Base-by-base conservation (phyloP, 257 asterid species). In the Penstemon barbatus region DNA sequence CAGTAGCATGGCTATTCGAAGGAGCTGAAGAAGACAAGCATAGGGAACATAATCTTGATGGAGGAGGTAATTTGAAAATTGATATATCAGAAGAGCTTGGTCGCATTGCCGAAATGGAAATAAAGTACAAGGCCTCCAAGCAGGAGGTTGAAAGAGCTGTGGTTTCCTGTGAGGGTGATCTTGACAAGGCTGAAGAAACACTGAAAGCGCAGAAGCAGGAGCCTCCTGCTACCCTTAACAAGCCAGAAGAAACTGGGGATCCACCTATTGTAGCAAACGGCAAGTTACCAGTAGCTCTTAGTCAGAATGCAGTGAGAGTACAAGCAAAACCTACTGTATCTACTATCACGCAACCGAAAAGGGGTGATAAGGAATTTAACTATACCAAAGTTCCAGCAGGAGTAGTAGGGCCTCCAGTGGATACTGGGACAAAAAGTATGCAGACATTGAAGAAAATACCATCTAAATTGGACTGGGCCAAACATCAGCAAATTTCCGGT, bases 131-230 rank as follows among this genome's bases (percentile, higher is more conserved):
- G 82, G 87, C 93, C 61, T 86, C 96, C 57, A 88, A 80, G 80
- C 99, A 90, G 83, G 99, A 93, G 66, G 96, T 90, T 46, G 91
- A 93, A 81, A 84, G 96, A 77, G 94, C 88, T 63, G 71, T 93
- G 66, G 97, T 93, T 49, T 69, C 92, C 54, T 86, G 86, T 12
- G 97, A 93, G 78, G 99, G 99, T 19, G 95, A 93, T 70, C 90
- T 93, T 41, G 92, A 83, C 12, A 85, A 79, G 81, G 96, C 99
- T 46, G 96, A 90, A 79, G 97, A 90, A 50, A 75, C 77, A 53
- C 63, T 93, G 80, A 83, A 84, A 75, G 67, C 78, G 18, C 96
- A 85, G 75, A 93, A 88, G 80, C 92, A 81, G 80, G 96, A 90
- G 65, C 79, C 84, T 40, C 81, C 83, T 53, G 61, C 84, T 73